Evolutionary conservation across 495 filamentous ascomycete genomes (phyloP).

Genomic region (Hypoxylon trugodes): DNA sequence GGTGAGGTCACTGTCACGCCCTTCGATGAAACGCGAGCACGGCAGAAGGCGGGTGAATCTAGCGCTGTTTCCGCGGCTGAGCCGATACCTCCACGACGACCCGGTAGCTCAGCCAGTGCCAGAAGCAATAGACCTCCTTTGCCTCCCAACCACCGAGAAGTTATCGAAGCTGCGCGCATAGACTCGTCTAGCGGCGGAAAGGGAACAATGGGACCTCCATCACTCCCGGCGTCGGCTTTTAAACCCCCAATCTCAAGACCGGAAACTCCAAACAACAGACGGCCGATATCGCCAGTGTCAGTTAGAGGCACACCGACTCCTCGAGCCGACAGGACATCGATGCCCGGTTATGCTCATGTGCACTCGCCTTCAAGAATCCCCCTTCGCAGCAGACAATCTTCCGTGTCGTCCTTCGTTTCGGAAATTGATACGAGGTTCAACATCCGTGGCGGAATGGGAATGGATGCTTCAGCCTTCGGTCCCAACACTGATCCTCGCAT

Average conservation of each 20-base stretch:
- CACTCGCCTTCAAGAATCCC: slow-evolving; percentile 52
- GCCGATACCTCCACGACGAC: slow-evolving; percentile 54
- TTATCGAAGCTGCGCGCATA: slow-evolving; percentile 78
- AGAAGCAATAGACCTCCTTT: slow-evolving; percentile 69
- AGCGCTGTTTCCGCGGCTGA: slow-evolving; percentile 37
- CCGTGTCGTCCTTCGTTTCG: slow-evolving; percentile 92
- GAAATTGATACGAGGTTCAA: slow-evolving; percentile 93
- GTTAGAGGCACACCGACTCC: slow-evolving; percentile 51
- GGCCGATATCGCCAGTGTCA: slow-evolving; percentile 50
- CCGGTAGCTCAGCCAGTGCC: slow-evolving; percentile 74
- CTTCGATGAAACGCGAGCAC: slow-evolving; percentile 43
- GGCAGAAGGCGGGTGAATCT: slow-evolving; percentile 42
- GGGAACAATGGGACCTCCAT: slow-evolving; percentile 82
- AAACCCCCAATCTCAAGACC: slow-evolving; percentile 65
- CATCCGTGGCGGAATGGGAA: slow-evolving; percentile 65
- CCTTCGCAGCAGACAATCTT: slow-evolving; percentile 71
- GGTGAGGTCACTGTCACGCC: slow-evolving; percentile 25
- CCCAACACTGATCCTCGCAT: slow-evolving; percentile 89
- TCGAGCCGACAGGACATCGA: slow-evolving; percentile 44
- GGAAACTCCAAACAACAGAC: slow-evolving; percentile 68
- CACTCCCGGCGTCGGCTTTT: slow-evolving; percentile 82
- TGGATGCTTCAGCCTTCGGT: slow-evolving; percentile 66
- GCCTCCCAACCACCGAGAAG: slow-evolving; percentile 81
- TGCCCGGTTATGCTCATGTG: slow-evolving; percentile 49
- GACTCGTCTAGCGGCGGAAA: slow-evolving; percentile 57